phyloP scores from a whole-genome alignment of 2,329 filamentous ascomycete species.

The Botrytis paeoniae region DNA sequence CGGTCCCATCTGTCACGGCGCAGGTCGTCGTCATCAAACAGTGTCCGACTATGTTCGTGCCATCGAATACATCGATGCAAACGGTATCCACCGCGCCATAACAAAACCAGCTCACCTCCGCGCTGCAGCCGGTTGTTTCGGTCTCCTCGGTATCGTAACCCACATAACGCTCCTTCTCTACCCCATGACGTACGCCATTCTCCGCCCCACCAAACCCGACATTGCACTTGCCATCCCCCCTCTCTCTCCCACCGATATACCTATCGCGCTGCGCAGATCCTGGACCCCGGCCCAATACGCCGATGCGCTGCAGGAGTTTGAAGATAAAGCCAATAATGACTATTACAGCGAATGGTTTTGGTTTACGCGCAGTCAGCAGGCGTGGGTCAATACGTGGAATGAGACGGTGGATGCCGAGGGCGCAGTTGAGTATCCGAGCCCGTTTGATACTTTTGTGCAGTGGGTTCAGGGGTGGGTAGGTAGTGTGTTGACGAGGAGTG shows the following conservation, averaged over 20 bases:
- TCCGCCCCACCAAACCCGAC: slow-evolving; percentile 45
- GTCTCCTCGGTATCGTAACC: slow-evolving; percentile 48
- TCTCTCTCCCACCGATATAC: slow-evolving; percentile 41
- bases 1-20: slow-evolving; percentile 47
- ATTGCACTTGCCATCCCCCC: slow-evolving; percentile 46
- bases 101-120: slow-evolving; percentile 41
- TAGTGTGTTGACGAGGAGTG: slow-evolving; percentile 37
- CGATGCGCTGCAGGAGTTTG: slow-evolving; percentile 40
- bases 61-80: slow-evolving; percentile 48
- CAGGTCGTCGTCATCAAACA: slow-evolving; percentile 44
- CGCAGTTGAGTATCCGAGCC: slow-evolving; percentile 40
- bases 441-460: slow-evolving; percentile 28
- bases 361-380: slow-evolving; percentile 46
- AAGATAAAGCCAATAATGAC: slow-evolving; percentile 40
- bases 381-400: slow-evolving; percentile 49
- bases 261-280: slow-evolving; percentile 39
- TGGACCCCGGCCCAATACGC: slow-evolving; percentile 39
- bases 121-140: slow-evolving; percentile 47
- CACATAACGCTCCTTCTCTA: slow-evolving; percentile 48
- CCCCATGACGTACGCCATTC: slow-evolving; percentile 47
- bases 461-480: slow-evolving; percentile 42
- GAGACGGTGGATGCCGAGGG: slow-evolving; percentile 37
- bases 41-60: slow-evolving; percentile 46
- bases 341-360: slow-evolving; percentile 52
- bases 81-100: slow-evolving; percentile 43